phyloP scores from a whole-genome alignment of 208 protist species.

The Trypanosoma platydactyli region DNA sequence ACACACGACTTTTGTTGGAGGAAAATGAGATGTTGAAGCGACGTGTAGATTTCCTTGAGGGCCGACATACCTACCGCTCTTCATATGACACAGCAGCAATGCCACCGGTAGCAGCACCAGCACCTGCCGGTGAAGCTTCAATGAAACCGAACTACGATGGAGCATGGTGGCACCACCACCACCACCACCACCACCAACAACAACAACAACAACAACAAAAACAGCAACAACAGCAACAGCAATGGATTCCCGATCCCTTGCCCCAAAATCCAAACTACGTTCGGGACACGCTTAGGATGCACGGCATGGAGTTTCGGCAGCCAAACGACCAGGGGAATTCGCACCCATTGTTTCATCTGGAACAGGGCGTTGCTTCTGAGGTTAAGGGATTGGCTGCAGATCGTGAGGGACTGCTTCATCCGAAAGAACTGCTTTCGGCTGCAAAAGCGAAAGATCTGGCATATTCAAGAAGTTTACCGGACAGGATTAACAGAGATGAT shows the following conservation, averaged over 20 bases:
- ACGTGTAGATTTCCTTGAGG: conserved; percentile 25
- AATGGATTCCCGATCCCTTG: background rate
- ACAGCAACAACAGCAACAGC: background rate
- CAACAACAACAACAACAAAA: conserved; percentile 7
- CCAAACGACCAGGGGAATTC: background rate
- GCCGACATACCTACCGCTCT: background rate
- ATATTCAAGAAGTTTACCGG: background rate
- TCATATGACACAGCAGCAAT: background rate
- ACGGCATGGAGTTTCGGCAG: conserved; percentile 1
- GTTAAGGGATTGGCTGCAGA: background rate
- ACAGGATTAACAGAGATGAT: background rate
- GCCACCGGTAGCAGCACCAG: no score
- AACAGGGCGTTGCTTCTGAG: background rate
- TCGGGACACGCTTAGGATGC: background rate
- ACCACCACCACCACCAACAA: background rate
- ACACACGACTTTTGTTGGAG: conserved; percentile 45
- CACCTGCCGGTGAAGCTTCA: no score
- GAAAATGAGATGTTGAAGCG: conserved; percentile 48
- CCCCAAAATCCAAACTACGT: conserved; percentile 16
- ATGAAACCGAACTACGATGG: no score
- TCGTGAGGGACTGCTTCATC: background rate
- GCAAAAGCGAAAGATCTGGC: background rate
- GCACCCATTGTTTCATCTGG: background rate
- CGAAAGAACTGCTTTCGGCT: background rate
- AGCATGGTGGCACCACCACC: no score